Evolutionary conservation across 2,329 filamentous ascomycete genomes (phyloP).

Genomic region (Colletotrichum camelliae): DNA sequence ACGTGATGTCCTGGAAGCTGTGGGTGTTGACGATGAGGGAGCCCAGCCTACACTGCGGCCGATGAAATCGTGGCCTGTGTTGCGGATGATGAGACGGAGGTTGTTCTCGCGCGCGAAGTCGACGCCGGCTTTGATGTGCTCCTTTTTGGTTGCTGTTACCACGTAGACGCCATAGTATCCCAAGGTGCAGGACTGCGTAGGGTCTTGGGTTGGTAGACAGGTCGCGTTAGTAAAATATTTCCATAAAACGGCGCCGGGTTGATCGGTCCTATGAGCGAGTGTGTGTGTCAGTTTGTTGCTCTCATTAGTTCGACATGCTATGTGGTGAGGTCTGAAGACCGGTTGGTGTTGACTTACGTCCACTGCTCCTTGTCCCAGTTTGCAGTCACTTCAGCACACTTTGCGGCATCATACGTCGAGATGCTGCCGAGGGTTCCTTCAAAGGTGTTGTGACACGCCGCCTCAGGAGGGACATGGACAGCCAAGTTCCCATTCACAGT

Average conservation of each 20-base stretch:
- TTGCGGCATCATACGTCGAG: conserved; percentile 39
- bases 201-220: conserved; percentile 38
- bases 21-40: conserved; percentile 63
- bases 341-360: conserved; percentile 33
- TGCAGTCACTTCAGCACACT: conserved; percentile 34
- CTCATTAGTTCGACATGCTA: neutral
- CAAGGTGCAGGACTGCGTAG: conserved; percentile 37
- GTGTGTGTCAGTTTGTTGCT: neutral
- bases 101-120: conserved; percentile 41
- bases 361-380: conserved; percentile 40
- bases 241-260: conserved; percentile 37
- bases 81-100: conserved; percentile 59
- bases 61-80: conserved; percentile 62
- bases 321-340: neutral
- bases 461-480: conserved; percentile 51
- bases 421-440: conserved; percentile 16
- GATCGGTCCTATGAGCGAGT: conserved; percentile 26
- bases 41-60: conserved; percentile 66
- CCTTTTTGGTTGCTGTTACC: conserved; percentile 25
- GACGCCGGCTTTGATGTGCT: conserved; percentile 34
- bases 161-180: conserved; percentile 43
- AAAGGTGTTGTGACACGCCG: conserved; percentile 44
- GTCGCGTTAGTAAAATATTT: conserved; percentile 49
- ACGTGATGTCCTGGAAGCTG: conserved; percentile 52
- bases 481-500: conserved; percentile 54